These are phyloP conservation scores for Haplographium delicatum DNA, from an alignment of 495 filamentous ascomycete genomes.

Conservation along the genomic window DNA sequence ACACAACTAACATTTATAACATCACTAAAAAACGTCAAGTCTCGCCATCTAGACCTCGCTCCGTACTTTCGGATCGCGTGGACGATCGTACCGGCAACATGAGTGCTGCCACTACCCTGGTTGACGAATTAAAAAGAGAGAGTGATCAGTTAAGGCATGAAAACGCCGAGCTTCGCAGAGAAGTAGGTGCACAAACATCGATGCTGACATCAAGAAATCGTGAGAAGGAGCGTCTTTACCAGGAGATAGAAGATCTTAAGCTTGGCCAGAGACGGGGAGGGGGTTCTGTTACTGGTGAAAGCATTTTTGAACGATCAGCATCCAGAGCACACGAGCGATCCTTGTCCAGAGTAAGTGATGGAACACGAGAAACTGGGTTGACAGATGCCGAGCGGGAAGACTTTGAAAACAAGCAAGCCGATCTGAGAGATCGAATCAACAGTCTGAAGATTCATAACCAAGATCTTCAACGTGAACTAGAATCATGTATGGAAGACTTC, in stretches of 20 bases:
- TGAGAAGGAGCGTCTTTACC: conserved; percentile 89
- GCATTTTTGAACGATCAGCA: conserved; percentile 86
- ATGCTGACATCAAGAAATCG: conserved; percentile 96
- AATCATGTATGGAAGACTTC: conserved; percentile 60
- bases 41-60: conserved; percentile 56
- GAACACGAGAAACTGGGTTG: conserved; percentile 58
- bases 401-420: conserved; percentile 72
- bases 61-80: conserved; percentile 52
- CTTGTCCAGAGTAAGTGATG: conserved; percentile 64
- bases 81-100: conserved; percentile 48
- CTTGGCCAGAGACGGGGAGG: conserved; percentile 68
- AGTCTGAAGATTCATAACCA: conserved; percentile 80
- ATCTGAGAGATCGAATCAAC: conserved; percentile 80
- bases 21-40: conserved; percentile 56
- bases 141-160: conserved; percentile 79
- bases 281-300: conserved; percentile 69
- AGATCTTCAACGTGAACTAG: conserved; percentile 67
- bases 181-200: conserved; percentile 91
- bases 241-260: conserved; percentile 96
- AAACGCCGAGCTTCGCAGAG: conserved; percentile 84
- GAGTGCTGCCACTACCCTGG: conserved; percentile 61
- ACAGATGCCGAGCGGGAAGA: conserved; percentile 83
- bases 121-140: conserved; percentile 56
- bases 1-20: conserved; percentile 57
- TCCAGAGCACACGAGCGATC: conserved; percentile 69